A percentile compares a stretch with the other conserved stretches of the same genome.
phyloP scores from a whole-genome alignment of 345 rosid genomes.

The Populus davidiana region DNA sequence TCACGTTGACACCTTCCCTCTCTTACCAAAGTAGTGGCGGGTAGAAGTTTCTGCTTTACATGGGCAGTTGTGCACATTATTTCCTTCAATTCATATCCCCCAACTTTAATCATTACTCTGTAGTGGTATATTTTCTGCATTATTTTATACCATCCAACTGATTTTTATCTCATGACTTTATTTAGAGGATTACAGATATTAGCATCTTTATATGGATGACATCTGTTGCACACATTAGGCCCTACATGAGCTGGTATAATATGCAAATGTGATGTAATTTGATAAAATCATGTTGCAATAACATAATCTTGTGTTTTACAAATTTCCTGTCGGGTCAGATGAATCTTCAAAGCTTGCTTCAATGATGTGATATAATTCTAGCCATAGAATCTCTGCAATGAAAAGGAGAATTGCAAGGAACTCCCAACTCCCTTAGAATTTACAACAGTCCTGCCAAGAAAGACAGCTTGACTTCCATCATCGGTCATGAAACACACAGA shows the following conservation, averaged over 20 bases:
- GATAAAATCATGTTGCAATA: not conserved
- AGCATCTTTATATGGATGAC: not conserved
- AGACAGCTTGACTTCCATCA: not conserved
- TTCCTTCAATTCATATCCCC: not conserved
- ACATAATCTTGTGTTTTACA: not conserved
- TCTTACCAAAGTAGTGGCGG: not conserved
- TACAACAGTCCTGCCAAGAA: not conserved
- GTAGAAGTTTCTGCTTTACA: not conserved
- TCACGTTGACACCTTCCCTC: not conserved
- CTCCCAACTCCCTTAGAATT: not conserved
- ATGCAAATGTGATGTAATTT: not conserved
- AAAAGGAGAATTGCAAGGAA: not conserved
- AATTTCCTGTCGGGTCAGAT: too few relatives aligned
- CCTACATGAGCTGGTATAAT: not conserved
- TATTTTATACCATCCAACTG: not conserved
- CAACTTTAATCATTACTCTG: slow-evolving; percentile 1
- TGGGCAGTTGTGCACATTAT: not conserved
- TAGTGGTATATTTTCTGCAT: slow-evolving; percentile 3
- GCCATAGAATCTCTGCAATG: not conserved
- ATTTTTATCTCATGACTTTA: not conserved
- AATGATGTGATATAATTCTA: not conserved
- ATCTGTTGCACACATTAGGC: not conserved
- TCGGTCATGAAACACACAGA: not conserved
- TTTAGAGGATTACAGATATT: not conserved
- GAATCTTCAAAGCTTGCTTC: not conserved